Base-by-base conservation (phyloP, 2,329 filamentous ascomycete species). In the Septoria linicola region DNA sequence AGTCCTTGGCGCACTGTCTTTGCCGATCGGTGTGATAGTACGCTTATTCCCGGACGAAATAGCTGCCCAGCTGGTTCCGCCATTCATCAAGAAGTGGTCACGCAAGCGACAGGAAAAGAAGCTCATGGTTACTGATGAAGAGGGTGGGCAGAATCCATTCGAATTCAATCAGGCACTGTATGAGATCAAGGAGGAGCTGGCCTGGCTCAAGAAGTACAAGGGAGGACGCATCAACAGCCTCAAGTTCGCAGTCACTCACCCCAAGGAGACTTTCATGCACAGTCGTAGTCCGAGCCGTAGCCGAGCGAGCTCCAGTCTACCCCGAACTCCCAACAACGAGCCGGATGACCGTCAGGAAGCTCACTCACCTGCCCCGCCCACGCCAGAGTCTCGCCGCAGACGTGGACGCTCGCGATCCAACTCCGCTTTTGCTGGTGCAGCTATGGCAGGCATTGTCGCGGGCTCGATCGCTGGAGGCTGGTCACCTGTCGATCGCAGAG, bases 371-470 rank as follows among this genome's bases (percentile, higher is more conserved):
- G 68, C 75, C 66, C 62, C 79, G 61, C 57, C 75, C 63, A 68
- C 77, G 59, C 64, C 79, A 66, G 63, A 86, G 75, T 43, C 82
- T 76, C 3, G 81, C 14, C 81, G 63, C 77, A 81, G 49, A 75
- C 70, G 86, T 42, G 80, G 76, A 49, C 80, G 86, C 44, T 87
- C 85, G 43, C 77, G 84, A 59, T 88, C 84, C 36, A 85, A 81
- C 65, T 89, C 86, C 21, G 85, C 85, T 1, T 76, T 91, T 8
- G 87, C 87, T 1, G 84, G 86, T 1, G 83, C 84, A 6, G 87
- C 89, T 54, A 90, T 90, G 87, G 85, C 87, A n/a, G 88, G 88
- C 54, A 85, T 91, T 51, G 82, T 91, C 42, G 88, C 87, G 7
- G 87, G 86, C 36, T 85, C 84, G 63, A 81, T 91, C 27, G 86